Evolutionary conservation across 1,284 basidiomycete species (phyloP), one percentile per base, ranked within the genome.

Genomic region (Ganoderma resinaceum): DNA sequence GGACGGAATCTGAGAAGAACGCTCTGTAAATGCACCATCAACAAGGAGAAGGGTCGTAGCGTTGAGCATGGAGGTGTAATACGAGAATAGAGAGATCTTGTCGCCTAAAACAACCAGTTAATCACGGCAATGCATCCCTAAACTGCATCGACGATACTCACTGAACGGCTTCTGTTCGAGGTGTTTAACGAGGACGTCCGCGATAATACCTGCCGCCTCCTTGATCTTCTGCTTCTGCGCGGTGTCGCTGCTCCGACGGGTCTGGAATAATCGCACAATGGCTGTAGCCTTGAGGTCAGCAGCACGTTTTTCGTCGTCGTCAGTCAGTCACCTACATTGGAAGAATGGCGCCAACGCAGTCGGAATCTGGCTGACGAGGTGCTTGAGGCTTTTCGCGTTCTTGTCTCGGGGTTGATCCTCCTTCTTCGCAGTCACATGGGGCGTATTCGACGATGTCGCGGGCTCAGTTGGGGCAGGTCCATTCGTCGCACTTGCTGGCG

Each of bases 241-340:
- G 0, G 87, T 73, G 76, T 99, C 97, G 18, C 90, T 86, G 74
- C 87, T 92, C 37, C 92, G 88, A 67, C 97, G 88, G 33, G 91
- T 92, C 76, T 95, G 90, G 78, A 98, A 92, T 77, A 98, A 85
- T 78, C 95, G 94, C 70, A 96, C 92, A 69, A 96, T 89, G 20
- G 94, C 95, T 95, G 70, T 40, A 26, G 55, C 16, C 18, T 14
- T 9, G 35, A 4, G 2, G 20, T 71, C 3, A 71, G 61, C 33
- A 55, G 53, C 57, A 46, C 42, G 31, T 60, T 73, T 18, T 74
- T 61, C 64, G 23, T 11, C 12, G 8, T 5, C 5, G n/a, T n/a
- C 20, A 42, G 5, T 35, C 37, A 7, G 35, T 29, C 26, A 79
- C 83, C 69, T 79, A 96, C 96, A 91, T 86, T 95, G 94, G 82